A percentile compares a stretch with the other conserved stretches of the same genome.
These are phyloP conservation scores for Gloeopeniophorella convolvens DNA, from an alignment of 768 basidiomycete species.

Conservation along the genomic window DNA sequence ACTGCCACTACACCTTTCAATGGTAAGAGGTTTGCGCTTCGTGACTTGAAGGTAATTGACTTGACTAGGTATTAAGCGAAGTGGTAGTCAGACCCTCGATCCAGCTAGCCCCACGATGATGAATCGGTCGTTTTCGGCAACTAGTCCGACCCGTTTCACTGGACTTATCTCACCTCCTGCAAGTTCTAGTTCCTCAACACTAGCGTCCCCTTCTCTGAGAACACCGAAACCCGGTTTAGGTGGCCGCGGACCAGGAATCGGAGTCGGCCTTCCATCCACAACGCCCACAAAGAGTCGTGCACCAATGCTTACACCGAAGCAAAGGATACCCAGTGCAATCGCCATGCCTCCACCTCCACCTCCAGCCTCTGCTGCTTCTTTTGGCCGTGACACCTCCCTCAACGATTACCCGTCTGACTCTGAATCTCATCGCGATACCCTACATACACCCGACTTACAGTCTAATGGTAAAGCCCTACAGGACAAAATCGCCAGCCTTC, in stretches of 20 bases:
- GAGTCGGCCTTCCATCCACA: conserved; percentile 36
- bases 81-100: conserved; percentile 15
- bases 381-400: conserved; percentile 33
- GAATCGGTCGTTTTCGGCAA: conserved; percentile 12
- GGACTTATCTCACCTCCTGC: conserved; percentile 9
- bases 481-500: conserved; percentile 42
- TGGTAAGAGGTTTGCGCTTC: not conserved
- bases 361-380: conserved; percentile 36
- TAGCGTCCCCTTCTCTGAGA: conserved; percentile 48
- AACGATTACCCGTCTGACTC: conserved; percentile 26
- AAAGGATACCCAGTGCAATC: conserved; percentile 62
- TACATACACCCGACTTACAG: conserved; percentile 14
- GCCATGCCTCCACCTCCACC: conserved; percentile 81
- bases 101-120: conserved; percentile 21
- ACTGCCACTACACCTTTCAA: conserved; percentile 27
- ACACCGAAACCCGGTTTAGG: conserved; percentile 54
- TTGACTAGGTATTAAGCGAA: conserved; percentile 32
- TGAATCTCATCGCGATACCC: conserved; percentile 13
- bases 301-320: conserved; percentile 47
- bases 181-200: conserved; percentile 6
- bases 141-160: conserved; percentile 23
- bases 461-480: conserved; percentile 39
- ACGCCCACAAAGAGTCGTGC: conserved; percentile 33
- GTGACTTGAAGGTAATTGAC: conserved; percentile 49
- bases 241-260: conserved; percentile 31